phyloP scores from a whole-genome alignment of 768 basidiomycete genomes.

The Chiua virens region DNA sequence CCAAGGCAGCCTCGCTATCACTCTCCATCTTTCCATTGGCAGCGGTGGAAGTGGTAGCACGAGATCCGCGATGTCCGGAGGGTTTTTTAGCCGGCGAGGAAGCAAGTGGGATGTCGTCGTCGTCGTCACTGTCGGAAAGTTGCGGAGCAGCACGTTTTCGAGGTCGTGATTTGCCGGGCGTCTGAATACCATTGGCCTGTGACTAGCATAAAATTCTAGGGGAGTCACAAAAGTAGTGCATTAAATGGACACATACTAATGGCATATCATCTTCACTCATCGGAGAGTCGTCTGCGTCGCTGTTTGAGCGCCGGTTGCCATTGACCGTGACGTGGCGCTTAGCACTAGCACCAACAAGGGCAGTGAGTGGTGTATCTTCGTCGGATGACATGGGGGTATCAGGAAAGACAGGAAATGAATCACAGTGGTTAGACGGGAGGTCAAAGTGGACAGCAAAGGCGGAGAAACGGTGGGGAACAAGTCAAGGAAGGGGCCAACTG shows the following conservation, averaged over 20 bases:
- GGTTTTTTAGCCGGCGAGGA: conserved; percentile 65
- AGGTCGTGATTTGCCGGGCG: conserved; percentile 28
- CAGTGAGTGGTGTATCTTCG: conserved; percentile 54
- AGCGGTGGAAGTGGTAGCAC: conserved; percentile 32
- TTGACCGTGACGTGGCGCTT: conserved; percentile 48
- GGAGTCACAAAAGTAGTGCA: conserved; percentile 5
- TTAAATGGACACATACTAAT: conserved; percentile 48
- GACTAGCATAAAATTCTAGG: conserved; percentile 43
- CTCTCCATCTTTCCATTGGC: conserved; percentile 42
- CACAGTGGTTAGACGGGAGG: neutral
- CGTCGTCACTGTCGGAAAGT: conserved; percentile 61
- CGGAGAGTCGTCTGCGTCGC: conserved; percentile 41
- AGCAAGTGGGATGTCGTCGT: conserved; percentile 67
- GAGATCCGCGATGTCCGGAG: conserved; percentile 42
- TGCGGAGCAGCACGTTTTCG: conserved; percentile 58
- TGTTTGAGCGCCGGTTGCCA: conserved; percentile 40
- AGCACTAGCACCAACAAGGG: conserved; percentile 37
- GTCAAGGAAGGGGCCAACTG: conserved; percentile 28
- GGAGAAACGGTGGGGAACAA: conserved; percentile 31
- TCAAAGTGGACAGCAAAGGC: conserved; percentile 9
- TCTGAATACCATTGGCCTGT: conserved; percentile 52
- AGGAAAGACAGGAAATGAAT: conserved; percentile 8
- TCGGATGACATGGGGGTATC: conserved; percentile 54
- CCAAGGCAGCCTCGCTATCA: conserved; percentile 44
- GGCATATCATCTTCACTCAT: conserved; percentile 76